Base-by-base conservation (phyloP, 768 basidiomycete genomes). In the Tephrocybe sp. region DNA sequence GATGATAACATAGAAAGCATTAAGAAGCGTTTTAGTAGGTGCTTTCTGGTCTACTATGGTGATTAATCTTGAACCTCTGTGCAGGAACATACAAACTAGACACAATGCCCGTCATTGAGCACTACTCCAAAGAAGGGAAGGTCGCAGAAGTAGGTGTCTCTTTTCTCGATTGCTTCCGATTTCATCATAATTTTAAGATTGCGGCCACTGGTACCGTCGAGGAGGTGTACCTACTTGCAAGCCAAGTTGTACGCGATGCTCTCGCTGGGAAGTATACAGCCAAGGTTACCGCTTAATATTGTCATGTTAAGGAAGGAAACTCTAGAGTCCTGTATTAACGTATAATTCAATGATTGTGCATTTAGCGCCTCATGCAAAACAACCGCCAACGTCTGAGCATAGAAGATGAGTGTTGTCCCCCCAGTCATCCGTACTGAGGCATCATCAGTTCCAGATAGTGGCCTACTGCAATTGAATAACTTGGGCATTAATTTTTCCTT, bases 1-100 rank as follows among this genome's bases (percentile, higher is more conserved):
- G 97, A 99, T 60, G 97, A 99, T 65, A 99, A 99, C 63, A 74
- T 73, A 11, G 92, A 95, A 66, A 92, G 85, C 64, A 95, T 99
- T 69, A 87, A 81, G 71, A 99, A 98, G 70, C 88, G 97, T n/a
- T 97, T 98, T 74, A 73, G 94, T 89, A 63, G n/a, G 86, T 76
- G 11, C 8, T 42, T n/a, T n/a, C n/a, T n/a, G n/a, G n/a, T n/a
- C n/a, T n/a, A n/a, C n/a, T n/a, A n/a, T n/a, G n/a, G n/a, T n/a
- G n/a, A n/a, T n/a, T n/a, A n/a, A n/a, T n/a, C n/a, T n/a, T n/a
- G n/a, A n/a, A n/a, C n/a, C n/a, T n/a, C n/a, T n/a, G n/a, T n/a
- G n/a, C 47, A 88, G 94, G 73, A 25, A 94, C 93, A 1, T 95
- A 97, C 70, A 76, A 86, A 52, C 80, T 84, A 42, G 85, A 90